Percentiles rank a stretch among this genome's conserved stretches.
phyloP scores from a whole-genome alignment of 306 rosid genomes.

The Spatholobus suberectus region DNA sequence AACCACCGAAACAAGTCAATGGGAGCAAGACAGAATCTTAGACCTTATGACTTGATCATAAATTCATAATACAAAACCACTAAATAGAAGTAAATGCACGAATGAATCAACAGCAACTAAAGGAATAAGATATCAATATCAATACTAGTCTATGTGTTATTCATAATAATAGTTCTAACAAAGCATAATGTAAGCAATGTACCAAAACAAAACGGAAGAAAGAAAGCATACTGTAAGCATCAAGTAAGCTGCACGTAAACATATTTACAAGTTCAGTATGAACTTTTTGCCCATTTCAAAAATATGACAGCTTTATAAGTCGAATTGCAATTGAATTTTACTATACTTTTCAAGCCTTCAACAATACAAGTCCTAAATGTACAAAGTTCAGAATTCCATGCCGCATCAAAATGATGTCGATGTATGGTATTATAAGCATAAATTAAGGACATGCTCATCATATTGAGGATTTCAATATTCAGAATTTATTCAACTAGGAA shows the following conservation, averaged over 20 bases:
- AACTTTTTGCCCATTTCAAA: slow-evolving; percentile 28
- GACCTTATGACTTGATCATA: slow-evolving; percentile 12
- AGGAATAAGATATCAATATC: slow-evolving; percentile 8
- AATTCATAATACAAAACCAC: slow-evolving; percentile 15
- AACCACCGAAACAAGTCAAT: slow-evolving; percentile 23
- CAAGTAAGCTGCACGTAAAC: slow-evolving; percentile 33
- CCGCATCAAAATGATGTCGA: slow-evolving; percentile 37
- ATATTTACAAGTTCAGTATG: slow-evolving; percentile 43
- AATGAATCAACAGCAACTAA: not conserved
- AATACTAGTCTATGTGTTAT: slow-evolving; percentile 6
- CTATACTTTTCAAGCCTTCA: slow-evolving; percentile 42
- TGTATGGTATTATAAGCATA: slow-evolving; percentile 17
- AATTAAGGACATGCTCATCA: slow-evolving; percentile 52
- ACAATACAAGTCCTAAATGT: slow-evolving; percentile 47
- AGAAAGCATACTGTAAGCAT: slow-evolving; percentile 9
- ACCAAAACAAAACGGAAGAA: not conserved
- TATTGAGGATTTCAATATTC: slow-evolving; percentile 42
- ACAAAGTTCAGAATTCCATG: slow-evolving; percentile 52
- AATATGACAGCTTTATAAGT: slow-evolving; percentile 42
- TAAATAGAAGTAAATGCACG: not conserved
- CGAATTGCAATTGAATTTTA: slow-evolving; percentile 50
- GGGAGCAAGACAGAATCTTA: not conserved
- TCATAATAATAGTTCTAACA: slow-evolving; percentile 10
- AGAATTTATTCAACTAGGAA: slow-evolving; percentile 52
- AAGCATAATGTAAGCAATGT: not conserved